Percentiles rank a stretch among this genome's conserved stretches.
Conservation (phyloP, 169 alveolate genomes). For the Haemoproteus tartakovskyi region DNA sequence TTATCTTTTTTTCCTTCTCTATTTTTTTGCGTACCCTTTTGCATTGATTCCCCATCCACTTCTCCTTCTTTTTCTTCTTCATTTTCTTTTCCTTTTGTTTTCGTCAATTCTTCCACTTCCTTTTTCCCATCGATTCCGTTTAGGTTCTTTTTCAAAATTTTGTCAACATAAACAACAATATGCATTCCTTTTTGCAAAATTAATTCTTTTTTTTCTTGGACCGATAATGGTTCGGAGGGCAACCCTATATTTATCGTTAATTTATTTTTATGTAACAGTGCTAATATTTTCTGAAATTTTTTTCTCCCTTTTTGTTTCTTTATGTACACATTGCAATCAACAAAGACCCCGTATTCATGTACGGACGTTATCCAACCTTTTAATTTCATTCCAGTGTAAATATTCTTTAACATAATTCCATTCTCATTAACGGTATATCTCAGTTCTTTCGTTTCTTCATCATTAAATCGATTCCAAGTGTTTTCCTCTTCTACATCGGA, state of each 20-base stretch:
- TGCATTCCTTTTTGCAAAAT: constrained; percentile 60
- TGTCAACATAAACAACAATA: constrained; percentile 62
- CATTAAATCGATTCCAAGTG: neutral
- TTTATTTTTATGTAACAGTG: constrained; percentile 60
- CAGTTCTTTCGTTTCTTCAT: constrained; percentile 37
- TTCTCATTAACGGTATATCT: constrained; percentile 13
- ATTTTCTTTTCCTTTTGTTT: neutral
- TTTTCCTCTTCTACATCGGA: neutral
- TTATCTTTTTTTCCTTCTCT: constrained; percentile 5
- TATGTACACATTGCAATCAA: constrained; percentile 60
- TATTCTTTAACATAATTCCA: constrained; percentile 31
- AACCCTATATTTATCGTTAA: constrained; percentile 63
- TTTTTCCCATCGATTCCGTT: neutral
- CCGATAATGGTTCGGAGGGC: constrained; percentile 22
- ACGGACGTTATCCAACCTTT: constrained; percentile 64
- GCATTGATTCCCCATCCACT: neutral
- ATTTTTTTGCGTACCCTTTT: neutral
- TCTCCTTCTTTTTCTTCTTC: neutral
- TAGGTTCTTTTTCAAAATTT: constrained; percentile 26
- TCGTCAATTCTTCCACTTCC: neutral
- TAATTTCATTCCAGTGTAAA: constrained; percentile 50
- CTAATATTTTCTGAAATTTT: constrained; percentile 20
- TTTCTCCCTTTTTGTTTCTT: constrained; percentile 15
- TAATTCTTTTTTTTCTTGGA: constrained; percentile 59
- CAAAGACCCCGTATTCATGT: constrained; percentile 54